Conservation (phyloP, 106 monocot genomes). For the Platanthera zijinensis region DNA sequence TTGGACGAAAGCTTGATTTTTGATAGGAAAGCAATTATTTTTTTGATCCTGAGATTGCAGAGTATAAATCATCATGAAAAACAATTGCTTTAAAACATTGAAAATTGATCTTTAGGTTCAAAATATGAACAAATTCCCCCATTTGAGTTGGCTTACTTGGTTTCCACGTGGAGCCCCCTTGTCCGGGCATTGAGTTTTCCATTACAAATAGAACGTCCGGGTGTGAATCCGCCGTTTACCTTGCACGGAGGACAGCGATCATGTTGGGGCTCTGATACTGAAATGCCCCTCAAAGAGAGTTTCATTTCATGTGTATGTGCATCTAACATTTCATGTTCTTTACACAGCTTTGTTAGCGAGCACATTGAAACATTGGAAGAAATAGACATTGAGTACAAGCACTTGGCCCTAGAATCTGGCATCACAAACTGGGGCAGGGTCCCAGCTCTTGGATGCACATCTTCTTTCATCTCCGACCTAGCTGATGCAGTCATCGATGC, state of each 20-base stretch:
- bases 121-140: no score
- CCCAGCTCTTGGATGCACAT: conserved; percentile 69
- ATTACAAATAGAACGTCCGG: neutral
- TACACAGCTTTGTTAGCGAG: conserved; percentile 83
- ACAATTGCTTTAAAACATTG: no score
- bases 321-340: neutral
- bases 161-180: neutral
- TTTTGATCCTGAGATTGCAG: no score
- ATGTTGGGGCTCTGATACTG: neutral
- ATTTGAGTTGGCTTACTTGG: no score
- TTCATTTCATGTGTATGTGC: neutral
- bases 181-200: neutral
- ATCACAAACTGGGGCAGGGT: conserved; percentile 94
- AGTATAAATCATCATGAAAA: no score
- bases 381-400: conserved; percentile 96
- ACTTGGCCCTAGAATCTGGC: conserved; percentile 78
- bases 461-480: conserved; percentile 83
- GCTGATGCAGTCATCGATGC: conserved; percentile 89
- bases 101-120: no score
- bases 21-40: no score
- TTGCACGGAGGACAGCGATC: no score
- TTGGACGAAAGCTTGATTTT: no score
- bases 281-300: neutral
- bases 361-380: conserved; percentile 93
- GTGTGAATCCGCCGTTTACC: no score